These are phyloP conservation scores for Scheffersomyces illinoinensis DNA, from an alignment of 1,139 yeast species.

Conservation along the genomic window DNA sequence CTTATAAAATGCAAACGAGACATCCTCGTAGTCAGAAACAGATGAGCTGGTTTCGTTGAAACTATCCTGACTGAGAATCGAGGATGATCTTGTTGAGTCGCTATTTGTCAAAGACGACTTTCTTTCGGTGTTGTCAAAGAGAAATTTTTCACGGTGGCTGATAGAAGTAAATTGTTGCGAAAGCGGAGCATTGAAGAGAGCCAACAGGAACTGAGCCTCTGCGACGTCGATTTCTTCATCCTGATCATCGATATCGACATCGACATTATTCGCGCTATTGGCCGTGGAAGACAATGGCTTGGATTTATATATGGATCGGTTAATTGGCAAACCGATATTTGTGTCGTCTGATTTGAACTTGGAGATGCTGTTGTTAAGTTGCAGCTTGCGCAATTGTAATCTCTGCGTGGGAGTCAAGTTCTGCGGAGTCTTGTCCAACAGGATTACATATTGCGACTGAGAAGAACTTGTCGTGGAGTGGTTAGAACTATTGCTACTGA, in stretches of 20 bases:
- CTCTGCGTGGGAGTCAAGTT: conserved; percentile 43
- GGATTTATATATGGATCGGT: not conserved
- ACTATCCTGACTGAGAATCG: conserved; percentile 35
- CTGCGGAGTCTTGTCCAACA: conserved; percentile 27
- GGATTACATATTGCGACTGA: conserved; percentile 20
- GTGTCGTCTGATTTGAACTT: conserved; percentile 18
- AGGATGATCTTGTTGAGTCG: conserved; percentile 45
- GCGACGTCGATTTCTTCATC: conserved; percentile 56
- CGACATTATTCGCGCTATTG: not conserved
- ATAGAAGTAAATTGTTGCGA: conserved; percentile 48
- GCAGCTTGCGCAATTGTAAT: conserved; percentile 33
- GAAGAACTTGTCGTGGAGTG: conserved; percentile 5
- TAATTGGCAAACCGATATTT: not conserved
- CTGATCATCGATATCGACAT: conserved; percentile 25
- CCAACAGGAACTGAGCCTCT: conserved; percentile 26
- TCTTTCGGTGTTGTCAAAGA: conserved; percentile 21
- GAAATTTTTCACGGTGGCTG: conserved; percentile 25
- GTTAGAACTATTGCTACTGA: conserved; percentile 13
- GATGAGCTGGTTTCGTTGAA: conserved; percentile 4
- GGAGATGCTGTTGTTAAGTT: conserved; percentile 23
- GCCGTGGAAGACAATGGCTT: not conserved
- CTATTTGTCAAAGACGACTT: conserved; percentile 23
- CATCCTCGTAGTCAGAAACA: conserved; percentile 13
- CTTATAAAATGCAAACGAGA: not conserved
- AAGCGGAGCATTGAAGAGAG: conserved; percentile 58